Conservation (phyloP, 2,329 filamentous ascomycete genomes). For the Claviceps sp. region DNA sequence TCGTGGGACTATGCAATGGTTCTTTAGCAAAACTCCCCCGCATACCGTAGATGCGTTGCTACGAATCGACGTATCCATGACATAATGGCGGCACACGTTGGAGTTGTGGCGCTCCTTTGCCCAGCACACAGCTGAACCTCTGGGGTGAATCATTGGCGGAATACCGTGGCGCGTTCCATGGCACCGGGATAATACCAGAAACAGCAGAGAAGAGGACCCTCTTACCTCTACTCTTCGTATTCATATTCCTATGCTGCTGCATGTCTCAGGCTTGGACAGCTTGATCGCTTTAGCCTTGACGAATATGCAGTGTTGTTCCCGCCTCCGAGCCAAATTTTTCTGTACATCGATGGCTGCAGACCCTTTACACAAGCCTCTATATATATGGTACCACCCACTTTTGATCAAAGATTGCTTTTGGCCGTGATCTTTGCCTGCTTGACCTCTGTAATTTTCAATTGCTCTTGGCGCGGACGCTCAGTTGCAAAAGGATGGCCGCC, state of each 20-base stretch:
- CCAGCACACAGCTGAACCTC: neutral
- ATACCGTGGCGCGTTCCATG: neutral
- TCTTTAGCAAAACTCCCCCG: too few relatives aligned
- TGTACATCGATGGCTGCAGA: neutral
- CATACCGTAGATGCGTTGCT: neutral
- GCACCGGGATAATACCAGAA: neutral
- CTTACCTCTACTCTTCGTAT: neutral
- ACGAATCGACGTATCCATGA: neutral
- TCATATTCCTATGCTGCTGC: neutral
- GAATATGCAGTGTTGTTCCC: too few relatives aligned
- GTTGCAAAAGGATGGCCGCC: neutral
- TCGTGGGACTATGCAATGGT: too few relatives aligned
- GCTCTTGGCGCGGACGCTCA: neutral
- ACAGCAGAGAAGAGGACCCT: neutral
- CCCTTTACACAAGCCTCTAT: neutral
- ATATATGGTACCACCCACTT: neutral
- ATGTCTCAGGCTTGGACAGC: neutral
- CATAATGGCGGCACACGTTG: neutral
- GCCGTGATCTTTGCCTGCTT: neutral
- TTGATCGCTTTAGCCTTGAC: too few relatives aligned
- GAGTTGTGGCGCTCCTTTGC: neutral
- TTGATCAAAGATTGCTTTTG: neutral
- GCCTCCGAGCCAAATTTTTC: neutral
- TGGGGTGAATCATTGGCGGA: neutral
- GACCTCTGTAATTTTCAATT: neutral